Base-by-base conservation (phyloP, 352 stramenopile genomes). In the Thalassiosira exigua region DNA sequence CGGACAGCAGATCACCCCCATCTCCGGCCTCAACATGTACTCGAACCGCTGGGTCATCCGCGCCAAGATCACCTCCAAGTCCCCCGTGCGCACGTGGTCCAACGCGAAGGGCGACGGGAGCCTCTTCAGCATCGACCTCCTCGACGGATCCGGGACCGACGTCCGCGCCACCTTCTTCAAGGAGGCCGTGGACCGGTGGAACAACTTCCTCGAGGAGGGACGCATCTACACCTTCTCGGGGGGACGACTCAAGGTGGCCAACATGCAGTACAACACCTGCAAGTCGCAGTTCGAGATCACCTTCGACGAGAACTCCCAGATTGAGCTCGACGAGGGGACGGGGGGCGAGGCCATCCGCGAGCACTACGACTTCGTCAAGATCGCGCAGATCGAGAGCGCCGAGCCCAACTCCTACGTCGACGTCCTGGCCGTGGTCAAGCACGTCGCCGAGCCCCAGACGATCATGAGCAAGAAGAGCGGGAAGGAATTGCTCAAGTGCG, bases 111-210 rank as follows among this genome's bases (percentile, higher is more conserved):
- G 97, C 3, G 95, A 98, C 68, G 97, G 98, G 58, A 96, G 96
- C 73, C 92, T 99, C 0, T 99, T 98, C 79, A 97, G 91, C 61
- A 88, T 98, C 32, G 96, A 98, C 69, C 85, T 99, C 29, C 84
- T 99, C 30, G 98, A 99, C 82, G 85, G 91, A 21, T 94, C 95
- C 30, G 96, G 96, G 27, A 95, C 94, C 19, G 97, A 99, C 86
- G 98, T 99, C 65, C 94, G 96, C 50, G 96, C 90, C 52, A 99
- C 98, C 21, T 98, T 99, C 78, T 99, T 99, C 86, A 98, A 99
- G 73, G 97, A 99, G 57, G 96, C 94, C 0, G 96, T 98, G 14
- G 97, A 99, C 75, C 98, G 98, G 78, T 99, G 98, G 71, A 98
- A 98, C 87, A 88, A 95, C 42, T 71, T 96, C 12, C 84, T 99